These are phyloP conservation scores for Coffea eugenioides DNA, from an alignment of 257 asterid species.

Conservation along the genomic window DNA sequence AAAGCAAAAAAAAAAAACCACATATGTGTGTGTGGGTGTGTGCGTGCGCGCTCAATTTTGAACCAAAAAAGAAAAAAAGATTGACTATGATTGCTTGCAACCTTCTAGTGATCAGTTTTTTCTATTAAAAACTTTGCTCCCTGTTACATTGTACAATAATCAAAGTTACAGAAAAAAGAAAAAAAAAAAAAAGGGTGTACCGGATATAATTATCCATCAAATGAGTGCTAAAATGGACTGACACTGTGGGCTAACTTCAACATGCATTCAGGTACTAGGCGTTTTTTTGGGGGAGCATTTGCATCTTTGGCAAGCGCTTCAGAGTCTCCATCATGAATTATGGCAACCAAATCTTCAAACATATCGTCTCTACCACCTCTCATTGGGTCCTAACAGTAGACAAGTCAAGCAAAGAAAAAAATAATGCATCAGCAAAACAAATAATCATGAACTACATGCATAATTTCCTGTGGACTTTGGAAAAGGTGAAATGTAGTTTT, in stretches of 20 bases:
- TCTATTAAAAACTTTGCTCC: neutral
- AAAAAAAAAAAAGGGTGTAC: neutral
- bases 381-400: constrained; percentile 76
- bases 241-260: constrained; percentile 58
- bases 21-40: no score
- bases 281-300: constrained; percentile 62
- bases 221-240: constrained; percentile 58
- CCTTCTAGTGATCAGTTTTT: neutral
- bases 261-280: constrained; percentile 94
- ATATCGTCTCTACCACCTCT: constrained; percentile 82
- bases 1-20: no score
- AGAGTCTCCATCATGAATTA: constrained; percentile 66
- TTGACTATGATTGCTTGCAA: neutral
- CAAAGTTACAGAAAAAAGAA: neutral
- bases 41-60: no score
- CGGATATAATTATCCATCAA: neutral
- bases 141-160: neutral
- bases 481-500: neutral
- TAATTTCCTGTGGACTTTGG: neutral
- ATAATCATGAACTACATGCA: neutral
- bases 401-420: neutral
- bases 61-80: neutral
- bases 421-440: neutral
- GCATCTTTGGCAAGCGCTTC: constrained; percentile 65
- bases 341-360: constrained; percentile 67